Conservation (phyloP, 257 asterid genomes). For the Solanum pimpinellifolium region DNA sequence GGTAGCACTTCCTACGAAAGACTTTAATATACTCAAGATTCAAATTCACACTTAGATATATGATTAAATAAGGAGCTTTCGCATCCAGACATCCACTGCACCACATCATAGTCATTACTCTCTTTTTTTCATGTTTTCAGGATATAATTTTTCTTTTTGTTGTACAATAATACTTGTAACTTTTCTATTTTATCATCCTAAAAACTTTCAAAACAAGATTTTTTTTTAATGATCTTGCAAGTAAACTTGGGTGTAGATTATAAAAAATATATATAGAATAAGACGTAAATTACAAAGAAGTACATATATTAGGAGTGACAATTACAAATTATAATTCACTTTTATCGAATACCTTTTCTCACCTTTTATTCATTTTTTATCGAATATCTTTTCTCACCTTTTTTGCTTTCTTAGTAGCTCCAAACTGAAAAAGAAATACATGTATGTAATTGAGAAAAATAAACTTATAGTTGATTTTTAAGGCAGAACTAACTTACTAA, state of each 20-base stretch:
- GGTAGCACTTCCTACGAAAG: background rate
- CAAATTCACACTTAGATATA: no score
- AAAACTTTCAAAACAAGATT: no score
- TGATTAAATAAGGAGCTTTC: background rate
- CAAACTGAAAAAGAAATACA: background rate
- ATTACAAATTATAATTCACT: background rate
- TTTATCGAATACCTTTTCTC: background rate
- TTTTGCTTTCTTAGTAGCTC: background rate
- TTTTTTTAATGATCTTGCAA: background rate
- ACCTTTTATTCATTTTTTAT: no score
- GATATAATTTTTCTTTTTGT: background rate
- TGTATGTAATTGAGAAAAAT: background rate
- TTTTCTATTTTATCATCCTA: background rate
- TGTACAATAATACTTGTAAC: background rate
- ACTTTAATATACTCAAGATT: background rate
- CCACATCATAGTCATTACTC: background rate
- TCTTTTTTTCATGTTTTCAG: no score
- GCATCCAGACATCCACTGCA: background rate
- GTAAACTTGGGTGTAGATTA: background rate
- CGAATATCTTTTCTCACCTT: no score
- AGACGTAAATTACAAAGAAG: background rate
- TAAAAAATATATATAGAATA: background rate
- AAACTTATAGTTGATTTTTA: background rate
- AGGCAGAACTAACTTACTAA: background rate
- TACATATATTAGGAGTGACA: background rate